A percentile compares a stretch with the other conserved stretches of the same genome.
phyloP scores from a whole-genome alignment of 2,329 filamentous ascomycete species.

The Curvularia sp. region DNA sequence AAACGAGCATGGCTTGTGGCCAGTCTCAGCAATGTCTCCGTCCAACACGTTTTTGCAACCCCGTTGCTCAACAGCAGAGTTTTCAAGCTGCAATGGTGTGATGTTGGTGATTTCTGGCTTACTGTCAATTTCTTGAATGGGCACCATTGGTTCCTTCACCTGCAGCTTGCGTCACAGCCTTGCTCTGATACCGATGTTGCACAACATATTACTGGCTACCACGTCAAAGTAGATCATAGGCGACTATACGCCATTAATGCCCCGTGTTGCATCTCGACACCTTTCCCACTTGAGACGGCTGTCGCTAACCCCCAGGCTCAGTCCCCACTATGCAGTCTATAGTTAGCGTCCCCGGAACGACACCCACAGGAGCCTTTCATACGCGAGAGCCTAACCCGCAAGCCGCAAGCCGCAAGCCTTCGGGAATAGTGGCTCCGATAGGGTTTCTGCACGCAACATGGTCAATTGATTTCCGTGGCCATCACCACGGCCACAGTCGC shows the following conservation, averaged over 20 bases:
- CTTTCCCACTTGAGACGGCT: constrained; percentile 1
- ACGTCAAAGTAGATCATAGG: background rate
- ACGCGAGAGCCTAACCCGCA: background rate
- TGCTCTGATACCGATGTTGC: background rate
- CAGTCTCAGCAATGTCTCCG: background rate
- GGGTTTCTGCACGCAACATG: background rate
- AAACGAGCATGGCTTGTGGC: background rate
- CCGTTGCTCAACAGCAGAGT: background rate
- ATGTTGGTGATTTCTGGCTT: background rate
- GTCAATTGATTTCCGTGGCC: background rate
- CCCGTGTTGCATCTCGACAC: constrained; percentile 1
- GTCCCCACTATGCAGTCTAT: constrained; percentile 8
- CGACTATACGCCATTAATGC: background rate
- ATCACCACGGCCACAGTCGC: background rate
- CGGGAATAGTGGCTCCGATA: background rate
- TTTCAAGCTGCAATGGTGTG: constrained; percentile 7
- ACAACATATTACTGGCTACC: background rate
- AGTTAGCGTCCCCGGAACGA: constrained; percentile 2
- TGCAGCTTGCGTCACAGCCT: constrained; percentile 5
- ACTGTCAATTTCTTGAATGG: background rate
- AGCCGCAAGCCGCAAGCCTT: background rate
- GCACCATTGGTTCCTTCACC: background rate
- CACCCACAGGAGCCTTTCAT: background rate
- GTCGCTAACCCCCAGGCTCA: background rate
- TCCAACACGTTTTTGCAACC: background rate